phyloP scores from a whole-genome alignment of 371 early-diverging fungal genomes.

The Syncephalastrum sp. region DNA sequence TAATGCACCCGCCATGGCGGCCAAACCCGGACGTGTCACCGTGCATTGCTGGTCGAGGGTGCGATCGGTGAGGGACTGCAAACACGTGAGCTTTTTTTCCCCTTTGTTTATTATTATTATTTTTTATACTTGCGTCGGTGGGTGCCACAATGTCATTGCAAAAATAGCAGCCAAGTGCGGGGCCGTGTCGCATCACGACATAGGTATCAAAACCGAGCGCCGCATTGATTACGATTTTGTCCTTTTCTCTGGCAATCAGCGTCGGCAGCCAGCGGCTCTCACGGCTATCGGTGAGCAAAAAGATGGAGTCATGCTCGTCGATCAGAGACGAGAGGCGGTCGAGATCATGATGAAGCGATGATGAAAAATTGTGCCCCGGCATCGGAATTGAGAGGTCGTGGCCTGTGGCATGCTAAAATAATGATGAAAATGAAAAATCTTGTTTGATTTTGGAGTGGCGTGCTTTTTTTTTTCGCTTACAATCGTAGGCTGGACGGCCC shows the following conservation, averaged over 20 bases:
- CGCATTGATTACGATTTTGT: constrained; percentile 84
- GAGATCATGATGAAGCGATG: constrained; percentile 51
- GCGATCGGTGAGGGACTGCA: constrained; percentile 85
- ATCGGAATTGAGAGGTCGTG: constrained; percentile 82
- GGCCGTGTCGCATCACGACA: constrained; percentile 96
- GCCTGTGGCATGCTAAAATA: constrained; percentile 64
- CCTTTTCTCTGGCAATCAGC: constrained; percentile 64
- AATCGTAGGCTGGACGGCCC: constrained; percentile 77
- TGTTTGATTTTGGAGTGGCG: neutral
- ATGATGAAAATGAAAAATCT: neutral
- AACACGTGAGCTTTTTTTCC: neutral
- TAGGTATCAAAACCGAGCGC: constrained; percentile 96
- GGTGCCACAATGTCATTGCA: constrained; percentile 97
- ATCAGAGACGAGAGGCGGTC: constrained; percentile 62
- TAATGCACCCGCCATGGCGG: constrained; percentile 82
- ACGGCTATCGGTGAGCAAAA: constrained; percentile 90
- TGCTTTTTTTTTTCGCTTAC: constrained; percentile 32
- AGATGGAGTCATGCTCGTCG: constrained; percentile 79
- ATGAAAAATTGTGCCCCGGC: constrained; percentile 84
- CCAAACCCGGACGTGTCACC: constrained; percentile 93
- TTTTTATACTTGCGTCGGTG: constrained; percentile 64
- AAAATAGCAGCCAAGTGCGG: constrained; percentile 89
- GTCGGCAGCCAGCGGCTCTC: constrained; percentile 97
- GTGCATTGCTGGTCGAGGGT: constrained; percentile 98
- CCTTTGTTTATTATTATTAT: constrained; percentile 2